Evolutionary conservation across 192 early-diverging fungal genomes (phyloP).

Genomic region (Backusella sp.): DNA sequence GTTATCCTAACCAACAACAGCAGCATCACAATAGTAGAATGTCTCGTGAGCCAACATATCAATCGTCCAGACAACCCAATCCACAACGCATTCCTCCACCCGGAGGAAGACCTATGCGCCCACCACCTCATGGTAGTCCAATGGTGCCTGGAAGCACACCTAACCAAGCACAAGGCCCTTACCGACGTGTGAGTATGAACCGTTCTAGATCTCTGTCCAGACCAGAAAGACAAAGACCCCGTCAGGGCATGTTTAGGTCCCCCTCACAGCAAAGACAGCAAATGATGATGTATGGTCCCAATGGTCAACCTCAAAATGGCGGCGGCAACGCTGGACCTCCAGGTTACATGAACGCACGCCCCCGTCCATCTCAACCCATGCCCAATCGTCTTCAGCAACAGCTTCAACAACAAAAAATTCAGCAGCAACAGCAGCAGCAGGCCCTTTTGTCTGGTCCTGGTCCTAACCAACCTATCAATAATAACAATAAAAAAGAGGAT

Average conservation of each 20-base stretch:
- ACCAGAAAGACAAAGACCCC: conserved; percentile 52
- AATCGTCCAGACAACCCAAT: not conserved
- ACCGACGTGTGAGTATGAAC: conserved; percentile 29
- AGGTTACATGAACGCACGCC: not conserved
- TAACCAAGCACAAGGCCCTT: conserved; percentile 13
- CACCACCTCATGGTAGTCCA: conserved; percentile 16
- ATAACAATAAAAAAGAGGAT: not conserved
- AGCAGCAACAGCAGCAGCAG: conserved; percentile 24
- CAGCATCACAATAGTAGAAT: not conserved
- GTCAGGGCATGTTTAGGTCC: conserved; percentile 43
- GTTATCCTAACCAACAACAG: not conserved
- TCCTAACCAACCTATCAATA: not conserved
- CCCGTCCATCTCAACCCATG: conserved; percentile 11
- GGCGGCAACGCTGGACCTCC: not conserved
- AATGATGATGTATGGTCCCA: conserved; percentile 4
- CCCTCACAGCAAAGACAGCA: conserved; percentile 32
- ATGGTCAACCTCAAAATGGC: not conserved
- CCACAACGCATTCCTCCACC: conserved; percentile 6
- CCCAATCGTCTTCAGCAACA: conserved; percentile 28
- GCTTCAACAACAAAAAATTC: conserved; percentile 23
- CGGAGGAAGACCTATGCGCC: conserved; percentile 15
- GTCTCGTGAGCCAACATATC: conserved; percentile 7
- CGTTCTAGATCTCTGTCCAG: conserved; percentile 43
- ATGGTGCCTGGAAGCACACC: conserved; percentile 8
- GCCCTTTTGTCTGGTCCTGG: conserved; percentile 10